Base-by-base conservation (phyloP, 75 land plant species). In the Larix kaempferi region DNA sequence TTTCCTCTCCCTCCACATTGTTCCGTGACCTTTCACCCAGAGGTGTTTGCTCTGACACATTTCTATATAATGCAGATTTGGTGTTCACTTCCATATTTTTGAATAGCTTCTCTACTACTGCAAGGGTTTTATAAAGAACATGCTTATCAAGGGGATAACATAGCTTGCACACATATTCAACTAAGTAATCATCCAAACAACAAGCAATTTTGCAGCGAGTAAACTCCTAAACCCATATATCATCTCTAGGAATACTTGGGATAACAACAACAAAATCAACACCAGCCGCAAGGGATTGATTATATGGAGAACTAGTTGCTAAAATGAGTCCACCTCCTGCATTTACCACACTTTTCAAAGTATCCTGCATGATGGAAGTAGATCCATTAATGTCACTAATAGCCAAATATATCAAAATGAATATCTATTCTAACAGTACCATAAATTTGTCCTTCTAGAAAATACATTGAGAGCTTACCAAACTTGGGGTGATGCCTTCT, bases 101-200 rank as follows among this genome's bases (percentile, higher is more conserved):
- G 7, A 84, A 75, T 19, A 87, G 85, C 39, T 78, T 86, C 29
- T 89, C 87, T 6, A 90, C 98, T 84, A 88, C 89, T 5, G 78
- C 80, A 67, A 89, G 79, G 1, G 95, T 91, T 25, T 87, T 83
- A 78, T 79, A 95, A 19, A 87, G 86, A 8, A 90, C 90, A 79
- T 95, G 93, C 35, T 75, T 81, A 35, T 92, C 91, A n/a, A 90
- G 87, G 44, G 95, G 73, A 66, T 84, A 86, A 7, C 88, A 84
- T 17, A 91, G 91, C 78, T 92, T 92, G 88, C 98, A 95, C 1
- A 92, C 90, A 56, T 80, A 95, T 78, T 93, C 95, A 22, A 95
- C 95, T 59, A 95, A 73, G 72, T 86, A 95, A 76, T 95, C 98
- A 6, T 87, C 81, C 23, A 57, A 35, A 6, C 92, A 90, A 60